Percentiles rank a stretch among this genome's conserved stretches.
phyloP scores from a whole-genome alignment of 345 rosid species.

The Sonneratia caseolaris region DNA sequence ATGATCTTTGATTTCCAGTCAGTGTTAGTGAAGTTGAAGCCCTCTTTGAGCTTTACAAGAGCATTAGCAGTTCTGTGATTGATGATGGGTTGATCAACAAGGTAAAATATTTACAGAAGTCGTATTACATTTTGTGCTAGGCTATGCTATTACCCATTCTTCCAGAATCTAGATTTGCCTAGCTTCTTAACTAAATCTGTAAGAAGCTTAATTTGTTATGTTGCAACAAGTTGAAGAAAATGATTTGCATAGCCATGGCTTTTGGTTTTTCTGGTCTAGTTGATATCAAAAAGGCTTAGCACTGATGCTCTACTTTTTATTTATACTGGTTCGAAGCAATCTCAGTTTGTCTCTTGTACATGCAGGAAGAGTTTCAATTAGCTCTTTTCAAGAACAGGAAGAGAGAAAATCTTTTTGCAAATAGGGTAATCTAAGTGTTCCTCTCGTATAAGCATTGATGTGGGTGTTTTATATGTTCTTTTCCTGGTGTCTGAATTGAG shows the following conservation, averaged over 20 bases:
- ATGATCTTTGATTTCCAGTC: conserved; percentile 41
- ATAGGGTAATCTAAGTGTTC: conserved; percentile 41
- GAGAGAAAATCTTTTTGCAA: conserved; percentile 93
- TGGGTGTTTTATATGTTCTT: background rate
- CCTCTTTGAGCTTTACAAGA: conserved; percentile 85
- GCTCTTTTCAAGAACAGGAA: conserved; percentile 84
- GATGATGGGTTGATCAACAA: conserved; percentile 96
- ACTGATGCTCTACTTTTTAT: background rate
- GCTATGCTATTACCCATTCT: too few species aligned
- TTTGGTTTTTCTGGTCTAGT: background rate
- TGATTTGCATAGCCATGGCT: background rate
- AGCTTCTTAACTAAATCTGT: too few species aligned
- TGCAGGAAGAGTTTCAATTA: conserved; percentile 95
- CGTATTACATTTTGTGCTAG: too few species aligned
- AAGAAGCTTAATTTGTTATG: too few species aligned
- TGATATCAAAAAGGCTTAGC: background rate
- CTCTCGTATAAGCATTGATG: background rate
- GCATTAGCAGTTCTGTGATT: conserved; percentile 89
- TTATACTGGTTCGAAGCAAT: background rate
- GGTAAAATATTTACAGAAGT: conserved; percentile 30
- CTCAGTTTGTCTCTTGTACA: background rate
- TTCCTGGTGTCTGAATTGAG: background rate
- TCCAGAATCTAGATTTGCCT: too few species aligned
- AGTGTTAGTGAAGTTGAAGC: conserved; percentile 99
- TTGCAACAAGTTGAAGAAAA: background rate